Base-by-base conservation (phyloP, 805 yeast genomes). In the Henningerozyma blattae region DNA sequence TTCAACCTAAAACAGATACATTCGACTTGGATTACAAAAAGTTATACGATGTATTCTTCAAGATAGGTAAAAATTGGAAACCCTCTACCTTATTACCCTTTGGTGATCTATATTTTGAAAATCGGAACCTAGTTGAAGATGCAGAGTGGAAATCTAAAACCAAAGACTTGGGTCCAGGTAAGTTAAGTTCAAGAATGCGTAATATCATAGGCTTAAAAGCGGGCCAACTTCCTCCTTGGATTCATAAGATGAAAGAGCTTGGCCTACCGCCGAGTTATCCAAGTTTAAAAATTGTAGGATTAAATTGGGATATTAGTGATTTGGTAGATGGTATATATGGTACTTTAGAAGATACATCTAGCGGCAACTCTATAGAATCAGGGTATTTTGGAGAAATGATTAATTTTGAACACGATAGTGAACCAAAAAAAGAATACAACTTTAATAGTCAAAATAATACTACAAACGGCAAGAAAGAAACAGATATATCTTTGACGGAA, bases 251-350 rank as follows among this genome's bases (percentile, higher is more conserved):
- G 82, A 67, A 67, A 34, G 64, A 69, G 35, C 46, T 70, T 12
- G 96, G 96, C 0, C 74, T 80, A 18, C 95, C 97, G 0, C 95
- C 95, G 0, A 67, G 85, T 15, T 87, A 84, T 56, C 76, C 77
- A 3, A 65, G 70, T 26, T 59, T 84, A 52, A 58, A 64, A 22
- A 68, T 83, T 6, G 84, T 73, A 3, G 77, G 68, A 3, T 50
- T 58, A 14, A 68, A 68, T 40, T 64, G 68, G 40, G 67, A 58
- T 12, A 53, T 59, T 3, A 61, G 57, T 24, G 47, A 50, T 26
- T 49, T 58, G n/a, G 61, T 52, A 6, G 64, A 52, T 18, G 59
- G 50, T 18, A 56, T 42, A 1, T 54, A 59, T 27, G 67, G 56
- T 4, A 47, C 18, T 15, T 15, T 22, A 8, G 18, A 9, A 15